Conservation (phyloP, 2,329 filamentous ascomycete genomes). For the Ophiostoma pallidulum region DNA sequence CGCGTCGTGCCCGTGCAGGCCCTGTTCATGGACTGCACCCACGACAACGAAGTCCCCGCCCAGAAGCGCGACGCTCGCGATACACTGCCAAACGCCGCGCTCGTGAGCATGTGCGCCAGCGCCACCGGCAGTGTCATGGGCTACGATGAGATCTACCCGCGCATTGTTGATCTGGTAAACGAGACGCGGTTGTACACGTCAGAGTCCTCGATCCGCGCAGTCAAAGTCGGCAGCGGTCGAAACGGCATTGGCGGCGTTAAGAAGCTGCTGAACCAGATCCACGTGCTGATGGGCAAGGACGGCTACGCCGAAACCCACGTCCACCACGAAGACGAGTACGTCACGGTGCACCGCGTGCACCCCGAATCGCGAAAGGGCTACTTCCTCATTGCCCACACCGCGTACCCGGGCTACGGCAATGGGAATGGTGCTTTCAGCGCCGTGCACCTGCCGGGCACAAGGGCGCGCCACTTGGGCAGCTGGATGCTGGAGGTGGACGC, state of each 20-base stretch:
- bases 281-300: constrained; percentile 90
- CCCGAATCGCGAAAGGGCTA: constrained; percentile 87
- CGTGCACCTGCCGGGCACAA: constrained; percentile 73
- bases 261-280: constrained; percentile 88
- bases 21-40: constrained; percentile 97
- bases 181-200: constrained; percentile 80
- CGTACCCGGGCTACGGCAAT: constrained; percentile 82
- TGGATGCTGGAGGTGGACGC: constrained; percentile 88
- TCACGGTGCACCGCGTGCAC: constrained; percentile 92
- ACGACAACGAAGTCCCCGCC: constrained; percentile 93
- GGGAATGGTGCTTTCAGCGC: constrained; percentile 73
- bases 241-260: constrained; percentile 85
- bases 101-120: constrained; percentile 93
- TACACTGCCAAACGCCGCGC: constrained; percentile 83
- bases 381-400: constrained; percentile 92
- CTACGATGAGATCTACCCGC: constrained; percentile 93
- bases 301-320: constrained; percentile 93
- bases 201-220: constrained; percentile 46
- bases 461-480: constrained; percentile 74
- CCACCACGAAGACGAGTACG: constrained; percentile 91
- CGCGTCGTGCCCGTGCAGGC: constrained; percentile 84
- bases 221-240: constrained; percentile 60
- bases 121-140: constrained; percentile 95
- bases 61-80: constrained; percentile 93
- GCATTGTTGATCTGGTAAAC: constrained; percentile 83